These are phyloP conservation scores for Colletotrichum eleusines DNA, from an alignment of 2,329 filamentous ascomycete genomes.

Conservation along the genomic window DNA sequence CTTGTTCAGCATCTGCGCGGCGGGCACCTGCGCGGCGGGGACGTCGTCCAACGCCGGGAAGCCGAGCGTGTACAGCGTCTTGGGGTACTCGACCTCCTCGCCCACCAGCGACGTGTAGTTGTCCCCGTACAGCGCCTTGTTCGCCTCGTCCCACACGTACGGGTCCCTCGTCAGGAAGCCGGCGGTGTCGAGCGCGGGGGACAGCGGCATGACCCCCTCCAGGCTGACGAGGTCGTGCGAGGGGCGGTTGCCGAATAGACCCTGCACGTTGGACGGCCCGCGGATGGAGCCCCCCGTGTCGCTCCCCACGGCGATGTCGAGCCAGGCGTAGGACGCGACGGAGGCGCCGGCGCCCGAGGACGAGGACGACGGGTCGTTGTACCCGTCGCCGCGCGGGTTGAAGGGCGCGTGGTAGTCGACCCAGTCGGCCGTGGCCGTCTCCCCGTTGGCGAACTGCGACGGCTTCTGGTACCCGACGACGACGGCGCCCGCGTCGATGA, in stretches of 20 bases:
- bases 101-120: constrained; percentile 50
- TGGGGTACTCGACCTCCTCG: constrained; percentile 35
- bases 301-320: constrained; percentile 58
- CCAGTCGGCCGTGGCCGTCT: constrained; percentile 60
- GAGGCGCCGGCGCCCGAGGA: constrained; percentile 51
- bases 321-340: constrained; percentile 57
- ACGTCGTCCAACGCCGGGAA: constrained; percentile 44
- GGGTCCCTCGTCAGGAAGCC: constrained; percentile 57
- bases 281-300: constrained; percentile 62
- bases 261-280: constrained; percentile 57
- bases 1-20: constrained; percentile 44
- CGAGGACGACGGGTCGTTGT: constrained; percentile 58
- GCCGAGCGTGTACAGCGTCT: constrained; percentile 48
- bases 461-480: constrained; percentile 61
- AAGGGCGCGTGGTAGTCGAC: constrained; percentile 55
- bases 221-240: constrained; percentile 55
- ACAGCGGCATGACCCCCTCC: constrained; percentile 58
- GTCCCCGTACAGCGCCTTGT: constrained; percentile 48
- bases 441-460: constrained; percentile 57
- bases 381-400: constrained; percentile 61
- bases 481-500: constrained; percentile 69
- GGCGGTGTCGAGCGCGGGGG: constrained; percentile 56
- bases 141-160: constrained; percentile 50
- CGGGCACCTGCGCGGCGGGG: constrained; percentile 38
- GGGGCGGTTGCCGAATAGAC: constrained; percentile 60